Conservation (phyloP, 345 rosid species). For the Raphanus sativus region DNA sequence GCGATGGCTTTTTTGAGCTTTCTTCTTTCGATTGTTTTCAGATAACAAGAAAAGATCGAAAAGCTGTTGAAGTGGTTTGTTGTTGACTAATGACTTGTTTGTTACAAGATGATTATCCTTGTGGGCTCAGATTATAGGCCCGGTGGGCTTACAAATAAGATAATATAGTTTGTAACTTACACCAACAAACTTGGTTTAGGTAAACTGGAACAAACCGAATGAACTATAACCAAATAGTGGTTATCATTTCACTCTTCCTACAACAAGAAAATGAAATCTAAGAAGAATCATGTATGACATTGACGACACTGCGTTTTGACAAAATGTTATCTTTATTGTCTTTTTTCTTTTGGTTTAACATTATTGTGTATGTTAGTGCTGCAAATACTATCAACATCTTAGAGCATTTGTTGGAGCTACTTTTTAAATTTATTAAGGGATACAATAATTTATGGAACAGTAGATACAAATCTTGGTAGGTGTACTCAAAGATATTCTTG, state of each 20-base stretch:
- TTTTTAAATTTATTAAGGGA: background rate
- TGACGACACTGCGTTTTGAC: background rate
- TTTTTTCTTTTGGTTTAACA: too few relatives aligned
- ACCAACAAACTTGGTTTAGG: background rate
- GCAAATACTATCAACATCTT: background rate
- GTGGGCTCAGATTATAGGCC: constrained; percentile 8
- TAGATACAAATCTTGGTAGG: constrained; percentile 30
- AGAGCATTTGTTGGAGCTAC: background rate
- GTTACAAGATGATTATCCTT: constrained; percentile 12
- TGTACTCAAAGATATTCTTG: constrained; percentile 29
- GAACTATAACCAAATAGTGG: too few relatives aligned
- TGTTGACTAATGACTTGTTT: constrained; percentile 5
- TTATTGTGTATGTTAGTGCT: background rate
- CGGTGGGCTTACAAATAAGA: constrained; percentile 11
- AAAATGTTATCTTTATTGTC: background rate
- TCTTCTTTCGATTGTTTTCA: background rate
- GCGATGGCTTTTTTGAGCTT: background rate
- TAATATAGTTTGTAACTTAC: background rate
- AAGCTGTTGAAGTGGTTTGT: background rate
- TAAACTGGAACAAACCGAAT: too few relatives aligned
- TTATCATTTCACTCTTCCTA: too few relatives aligned
- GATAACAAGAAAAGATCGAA: background rate
- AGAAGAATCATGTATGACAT: background rate
- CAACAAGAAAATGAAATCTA: too few relatives aligned
- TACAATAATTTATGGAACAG: background rate